Evolutionary conservation across 106 monocot genomes (phyloP).

Genomic region (Allium cepa): DNA sequence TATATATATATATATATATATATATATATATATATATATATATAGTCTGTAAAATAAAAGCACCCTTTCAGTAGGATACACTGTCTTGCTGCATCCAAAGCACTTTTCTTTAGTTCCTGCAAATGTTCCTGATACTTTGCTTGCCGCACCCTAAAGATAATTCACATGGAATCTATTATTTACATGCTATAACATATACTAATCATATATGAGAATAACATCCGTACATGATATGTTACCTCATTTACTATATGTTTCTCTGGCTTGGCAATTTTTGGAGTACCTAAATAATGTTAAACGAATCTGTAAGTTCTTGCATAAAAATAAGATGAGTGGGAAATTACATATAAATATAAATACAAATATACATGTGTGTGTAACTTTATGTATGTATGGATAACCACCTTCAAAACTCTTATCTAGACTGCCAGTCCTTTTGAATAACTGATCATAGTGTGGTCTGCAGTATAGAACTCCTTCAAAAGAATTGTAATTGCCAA

Average conservation of each 20-base stretch:
- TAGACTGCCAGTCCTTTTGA: slow-evolving; percentile 92
- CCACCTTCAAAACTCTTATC: slow-evolving; percentile 95
- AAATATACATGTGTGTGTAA: no score
- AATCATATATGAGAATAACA: not conserved
- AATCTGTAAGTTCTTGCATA: no score
- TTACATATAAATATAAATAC: no score
- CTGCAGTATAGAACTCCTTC: slow-evolving; percentile 95
- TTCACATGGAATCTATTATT: slow-evolving; percentile 22
- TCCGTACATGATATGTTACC: slow-evolving; percentile 2
- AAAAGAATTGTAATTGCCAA: slow-evolving; percentile 88
- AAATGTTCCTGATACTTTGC: slow-evolving; percentile 41
- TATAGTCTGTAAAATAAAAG: not conserved
- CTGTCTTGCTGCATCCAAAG: slow-evolving; percentile 58
- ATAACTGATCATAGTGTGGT: slow-evolving; percentile 91
- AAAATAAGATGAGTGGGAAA: not conserved
- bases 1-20: not conserved
- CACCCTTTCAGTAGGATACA: slow-evolving; percentile 67
- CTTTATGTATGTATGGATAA: no score
- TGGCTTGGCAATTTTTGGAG: slow-evolving; percentile 74
- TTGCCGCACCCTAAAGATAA: slow-evolving; percentile 20
- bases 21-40: not conserved
- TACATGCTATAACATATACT: not conserved
- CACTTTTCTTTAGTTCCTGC: slow-evolving; percentile 74
- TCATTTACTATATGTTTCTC: slow-evolving; percentile 56
- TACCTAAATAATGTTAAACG: slow-evolving; percentile 33